Base-by-base conservation (phyloP, 2,329 filamentous ascomycete genomes). In the Penicillium expansum region DNA sequence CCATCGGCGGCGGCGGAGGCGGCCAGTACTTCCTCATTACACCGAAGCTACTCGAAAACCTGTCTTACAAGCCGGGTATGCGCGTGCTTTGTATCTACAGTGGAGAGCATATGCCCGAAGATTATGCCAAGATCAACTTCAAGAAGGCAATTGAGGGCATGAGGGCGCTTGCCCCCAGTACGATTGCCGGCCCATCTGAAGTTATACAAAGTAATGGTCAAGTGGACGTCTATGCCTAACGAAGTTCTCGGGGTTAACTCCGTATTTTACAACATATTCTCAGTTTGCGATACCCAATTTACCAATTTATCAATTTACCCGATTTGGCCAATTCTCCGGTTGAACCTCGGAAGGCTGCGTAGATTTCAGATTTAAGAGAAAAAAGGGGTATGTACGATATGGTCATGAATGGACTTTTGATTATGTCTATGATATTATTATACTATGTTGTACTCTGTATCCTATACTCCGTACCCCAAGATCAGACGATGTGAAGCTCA, bases 1-100 rank as follows among this genome's bases (percentile, higher is more conserved):
- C 62, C 32, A 60, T 64, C 27, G 67, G 66, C n/a, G 70, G 69
- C 16, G 62, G 66, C 18, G 69, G 76, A n/a, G 82, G 82, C 24
- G 82, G 81, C 45, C 85, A 88, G 77, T 99, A 99, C 77, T 99
- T 99, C 79, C 85, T 99, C 62, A 96, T 99, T 77, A 99, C 94
- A 42, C 94, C 94, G 5, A 99, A 99, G 78, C 81, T 99, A 59
- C 85, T 99, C 99, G 58, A 89, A 86, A 5, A 90, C 11, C 79
- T 99, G 57, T 86, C 86, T 64, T 99, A 97, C 73, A 90, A 96
- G 71, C 82, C 84, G 53, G 89, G 92, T 63, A 99, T 99, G 92
- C 91, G 87, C 68, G 87, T 97, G 33, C 84, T 97, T 65, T 95
- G 92, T 72, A 97, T 99, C 71, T 91, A 92, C 58, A 94, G 89